phyloP scores from a whole-genome alignment of 2,329 filamentous ascomycete species.

The Fusarium nanum region DNA sequence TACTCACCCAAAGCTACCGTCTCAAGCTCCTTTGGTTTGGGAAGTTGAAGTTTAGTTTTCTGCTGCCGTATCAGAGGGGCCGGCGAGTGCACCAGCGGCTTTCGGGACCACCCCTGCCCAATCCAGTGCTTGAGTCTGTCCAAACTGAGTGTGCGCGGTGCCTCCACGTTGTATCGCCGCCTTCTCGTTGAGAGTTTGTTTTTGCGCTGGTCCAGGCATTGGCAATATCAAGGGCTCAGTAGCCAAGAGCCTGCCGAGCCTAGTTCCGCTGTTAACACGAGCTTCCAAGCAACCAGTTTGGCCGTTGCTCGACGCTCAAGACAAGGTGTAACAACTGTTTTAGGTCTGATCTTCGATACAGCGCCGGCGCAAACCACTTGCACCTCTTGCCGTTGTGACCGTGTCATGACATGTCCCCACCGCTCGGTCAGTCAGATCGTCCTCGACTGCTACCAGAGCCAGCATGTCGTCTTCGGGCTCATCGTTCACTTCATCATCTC shows the following conservation, averaged over 20 bases:
- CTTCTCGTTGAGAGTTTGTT: conserved; percentile 19
- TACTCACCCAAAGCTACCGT: conserved; percentile 9
- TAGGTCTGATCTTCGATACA: conserved; percentile 37
- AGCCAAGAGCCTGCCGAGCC: conserved; percentile 21
- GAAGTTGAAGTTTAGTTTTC: conserved; percentile 21
- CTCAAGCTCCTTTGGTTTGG: conserved; percentile 14
- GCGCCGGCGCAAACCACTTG: conserved; percentile 37
- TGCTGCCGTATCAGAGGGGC: conserved; percentile 28
- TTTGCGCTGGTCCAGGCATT: conserved; percentile 33
- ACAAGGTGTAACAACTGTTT: conserved; percentile 28
- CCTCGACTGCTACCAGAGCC: conserved; percentile 45
- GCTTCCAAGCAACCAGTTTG: conserved; percentile 9
- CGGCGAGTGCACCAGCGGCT: conserved; percentile 26
- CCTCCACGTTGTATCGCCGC: conserved; percentile 34
- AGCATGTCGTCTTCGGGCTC: conserved; percentile 62
- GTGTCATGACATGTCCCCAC: conserved; percentile 50
- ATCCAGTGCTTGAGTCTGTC: conserved; percentile 29
- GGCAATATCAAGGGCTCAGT: conserved; percentile 14
- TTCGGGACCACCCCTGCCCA: conserved; percentile 32
- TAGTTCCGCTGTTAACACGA: conserved; percentile 15
- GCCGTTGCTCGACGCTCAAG: conserved; percentile 9
- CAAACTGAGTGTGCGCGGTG: conserved; percentile 29
- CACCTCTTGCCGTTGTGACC: conserved; percentile 42
- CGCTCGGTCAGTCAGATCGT: conserved; percentile 46
- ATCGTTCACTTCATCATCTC: conserved; percentile 61